Evolutionary conservation across 1,139 yeast genomes (phyloP).

Genomic region (Casaregolazyma suthepensis): DNA sequence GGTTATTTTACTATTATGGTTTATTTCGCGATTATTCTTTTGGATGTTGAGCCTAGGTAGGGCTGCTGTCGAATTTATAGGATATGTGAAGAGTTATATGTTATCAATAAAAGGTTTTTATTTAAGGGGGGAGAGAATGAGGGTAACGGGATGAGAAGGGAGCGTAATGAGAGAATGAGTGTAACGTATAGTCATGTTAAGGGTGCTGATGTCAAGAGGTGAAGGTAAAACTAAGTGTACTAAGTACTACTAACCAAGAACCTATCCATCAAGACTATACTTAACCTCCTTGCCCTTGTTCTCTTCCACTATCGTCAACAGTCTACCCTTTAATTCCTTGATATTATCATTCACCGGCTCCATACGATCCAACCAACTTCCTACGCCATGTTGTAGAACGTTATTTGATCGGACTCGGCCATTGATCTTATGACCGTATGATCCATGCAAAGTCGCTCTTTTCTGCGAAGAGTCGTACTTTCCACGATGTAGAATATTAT

Average conservation of each 20-base stretch:
- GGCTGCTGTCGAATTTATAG: background rate
- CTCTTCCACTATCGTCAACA: conserved; percentile 37
- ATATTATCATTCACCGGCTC: conserved; percentile 38
- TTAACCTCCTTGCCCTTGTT: conserved; percentile 41
- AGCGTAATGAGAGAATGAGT: too few relatives aligned
- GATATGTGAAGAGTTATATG: background rate
- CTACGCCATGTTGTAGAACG: conserved; percentile 51
- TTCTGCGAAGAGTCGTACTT: conserved; percentile 39
- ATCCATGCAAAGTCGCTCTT: conserved; percentile 49
- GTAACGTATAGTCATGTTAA: too few relatives aligned
- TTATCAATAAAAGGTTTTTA: background rate
- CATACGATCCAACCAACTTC: conserved; percentile 44
- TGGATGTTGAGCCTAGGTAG: background rate
- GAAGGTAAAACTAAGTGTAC: too few relatives aligned
- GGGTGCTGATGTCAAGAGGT: too few relatives aligned
- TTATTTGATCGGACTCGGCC: conserved; percentile 47
- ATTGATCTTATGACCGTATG: conserved; percentile 44
- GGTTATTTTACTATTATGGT: background rate
- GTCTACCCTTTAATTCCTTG: conserved; percentile 34
- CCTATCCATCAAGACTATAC: conserved; percentile 42
- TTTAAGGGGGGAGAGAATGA: too few relatives aligned
- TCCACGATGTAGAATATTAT: conserved; percentile 50
- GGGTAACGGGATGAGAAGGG: too few relatives aligned
- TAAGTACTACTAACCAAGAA: background rate
- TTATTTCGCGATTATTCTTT: background rate